phyloP scores from a whole-genome alignment of 331 rosid species.

The Rhamnella rubrinervis region DNA sequence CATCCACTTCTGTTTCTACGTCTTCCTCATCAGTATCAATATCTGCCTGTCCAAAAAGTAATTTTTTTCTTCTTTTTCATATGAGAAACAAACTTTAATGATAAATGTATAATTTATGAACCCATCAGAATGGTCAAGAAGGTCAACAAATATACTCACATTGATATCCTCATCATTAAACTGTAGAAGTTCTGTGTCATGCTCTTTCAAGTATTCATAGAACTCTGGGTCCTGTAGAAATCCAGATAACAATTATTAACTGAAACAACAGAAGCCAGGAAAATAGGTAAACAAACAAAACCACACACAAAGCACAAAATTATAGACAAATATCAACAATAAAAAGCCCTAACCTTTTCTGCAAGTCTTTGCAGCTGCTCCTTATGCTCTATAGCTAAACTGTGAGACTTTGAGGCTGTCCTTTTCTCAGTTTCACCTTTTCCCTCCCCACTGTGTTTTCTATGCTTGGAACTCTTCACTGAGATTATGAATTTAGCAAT shows the following conservation, averaged over 20 bases:
- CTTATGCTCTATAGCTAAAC: slow-evolving; percentile 60
- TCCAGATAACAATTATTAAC: slow-evolving; percentile 22
- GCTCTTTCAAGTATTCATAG: slow-evolving; percentile 70
- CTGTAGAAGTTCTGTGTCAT: slow-evolving; percentile 74
- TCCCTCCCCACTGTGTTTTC: slow-evolving; percentile 17
- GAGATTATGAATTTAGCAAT: neutral
- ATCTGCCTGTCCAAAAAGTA: slow-evolving; percentile 51
- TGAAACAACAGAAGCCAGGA: neutral
- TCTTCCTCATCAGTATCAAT: slow-evolving; percentile 51
- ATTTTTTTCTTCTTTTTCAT: neutral
- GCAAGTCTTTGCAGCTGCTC: slow-evolving; percentile 64
- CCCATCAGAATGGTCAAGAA: neutral
- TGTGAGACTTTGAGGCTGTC: slow-evolving; percentile 29
- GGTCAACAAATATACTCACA: slow-evolving; percentile 44
- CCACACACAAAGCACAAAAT: neutral
- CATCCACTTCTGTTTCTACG: slow-evolving; percentile 40
- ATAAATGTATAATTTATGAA: neutral
- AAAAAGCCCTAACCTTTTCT: slow-evolving; percentile 49
- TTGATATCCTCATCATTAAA: slow-evolving; percentile 66
- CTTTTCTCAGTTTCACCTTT: slow-evolving; percentile 26
- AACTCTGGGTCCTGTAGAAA: slow-evolving; percentile 85
- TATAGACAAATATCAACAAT: neutral
- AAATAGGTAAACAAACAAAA: slow-evolving; percentile 1
- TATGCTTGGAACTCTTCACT: neutral
- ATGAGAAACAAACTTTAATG: slow-evolving; percentile 4